A percentile compares a stretch with the other conserved stretches of the same genome.
These are phyloP conservation scores for Pyricularia grisea DNA, from an alignment of 2,329 filamentous ascomycete species.

Conservation along the genomic window DNA sequence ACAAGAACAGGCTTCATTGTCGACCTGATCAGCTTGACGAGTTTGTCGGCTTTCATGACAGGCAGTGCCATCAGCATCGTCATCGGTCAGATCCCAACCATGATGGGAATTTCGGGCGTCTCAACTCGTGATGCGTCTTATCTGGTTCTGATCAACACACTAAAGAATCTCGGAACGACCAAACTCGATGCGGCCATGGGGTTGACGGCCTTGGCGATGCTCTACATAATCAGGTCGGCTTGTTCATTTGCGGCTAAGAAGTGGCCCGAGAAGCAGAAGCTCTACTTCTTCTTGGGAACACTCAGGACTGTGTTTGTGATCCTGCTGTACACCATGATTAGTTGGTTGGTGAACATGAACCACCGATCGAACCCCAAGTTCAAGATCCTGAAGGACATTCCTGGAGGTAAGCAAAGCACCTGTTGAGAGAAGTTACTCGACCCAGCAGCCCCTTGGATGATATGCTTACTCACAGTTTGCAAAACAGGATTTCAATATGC, in stretches of 20 bases:
- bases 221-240: conserved; percentile 63
- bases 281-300: conserved; percentile 85
- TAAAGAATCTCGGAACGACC: conserved; percentile 59
- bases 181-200: conserved; percentile 81
- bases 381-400: conserved; percentile 65
- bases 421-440: too few relatives aligned
- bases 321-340: conserved; percentile 82
- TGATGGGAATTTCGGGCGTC: conserved; percentile 72
- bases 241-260: conserved; percentile 61
- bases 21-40: conserved; percentile 82
- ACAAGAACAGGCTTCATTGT: conserved; percentile 81
- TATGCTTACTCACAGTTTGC: background rate
- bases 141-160: conserved; percentile 69
- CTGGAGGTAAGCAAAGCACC: conserved; percentile 45
- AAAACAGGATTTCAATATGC: conserved; percentile 66
- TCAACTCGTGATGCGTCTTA: conserved; percentile 62
- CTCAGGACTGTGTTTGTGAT: conserved; percentile 88
- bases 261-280: conserved; percentile 58
- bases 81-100: conserved; percentile 68
- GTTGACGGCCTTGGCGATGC: conserved; percentile 65
- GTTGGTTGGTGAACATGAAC: conserved; percentile 71
- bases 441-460: background rate
- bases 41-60: conserved; percentile 94
- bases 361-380: conserved; percentile 55
- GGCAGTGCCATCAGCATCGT: conserved; percentile 87